A percentile compares a stretch with the other conserved stretches of the same genome.
Evolutionary conservation across 768 basidiomycete genomes (phyloP).

Genomic region (Fomitopsis pulvina): DNA sequence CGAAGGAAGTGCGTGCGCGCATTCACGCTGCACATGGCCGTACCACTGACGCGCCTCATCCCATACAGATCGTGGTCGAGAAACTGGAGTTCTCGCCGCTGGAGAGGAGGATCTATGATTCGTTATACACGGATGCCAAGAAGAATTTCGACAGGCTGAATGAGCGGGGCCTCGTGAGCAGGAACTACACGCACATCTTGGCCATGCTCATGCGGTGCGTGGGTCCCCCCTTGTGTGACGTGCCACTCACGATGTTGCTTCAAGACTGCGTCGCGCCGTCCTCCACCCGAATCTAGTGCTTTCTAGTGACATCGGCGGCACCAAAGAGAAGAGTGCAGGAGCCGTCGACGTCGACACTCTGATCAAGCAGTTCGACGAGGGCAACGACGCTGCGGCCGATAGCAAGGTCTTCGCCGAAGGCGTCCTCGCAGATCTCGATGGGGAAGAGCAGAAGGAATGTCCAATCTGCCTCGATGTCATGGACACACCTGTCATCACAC

Average conservation of each 20-base stretch:
- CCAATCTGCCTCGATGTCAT: constrained; percentile 78
- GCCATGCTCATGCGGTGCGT: constrained; percentile 90
- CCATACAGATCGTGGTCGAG: constrained; percentile 54
- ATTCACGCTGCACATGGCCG: neutral
- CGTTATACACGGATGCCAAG: constrained; percentile 76
- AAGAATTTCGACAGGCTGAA: constrained; percentile 72
- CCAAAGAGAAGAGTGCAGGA: constrained; percentile 30
- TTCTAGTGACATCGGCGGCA: constrained; percentile 36
- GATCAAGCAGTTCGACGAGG: constrained; percentile 44
- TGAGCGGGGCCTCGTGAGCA: constrained; percentile 70
- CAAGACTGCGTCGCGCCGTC: constrained; percentile 86
- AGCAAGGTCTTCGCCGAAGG: constrained; percentile 51
- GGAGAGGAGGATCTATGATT: constrained; percentile 86
- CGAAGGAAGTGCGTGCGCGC: constrained; percentile 56
- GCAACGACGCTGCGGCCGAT: constrained; percentile 22
- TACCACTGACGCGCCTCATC: neutral
- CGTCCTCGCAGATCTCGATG: constrained; percentile 52
- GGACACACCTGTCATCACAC: constrained; percentile 63
- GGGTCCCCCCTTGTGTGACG: neutral
- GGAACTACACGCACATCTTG: constrained; percentile 82
- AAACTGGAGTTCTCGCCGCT: constrained; percentile 72
- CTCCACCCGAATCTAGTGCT: constrained; percentile 85
- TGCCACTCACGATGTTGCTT: constrained; percentile 5
- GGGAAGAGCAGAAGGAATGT: constrained; percentile 54
- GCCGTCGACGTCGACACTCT: constrained; percentile 52